Conservation (phyloP, 257 asterid species). For the Euphrasia confusa region DNA sequence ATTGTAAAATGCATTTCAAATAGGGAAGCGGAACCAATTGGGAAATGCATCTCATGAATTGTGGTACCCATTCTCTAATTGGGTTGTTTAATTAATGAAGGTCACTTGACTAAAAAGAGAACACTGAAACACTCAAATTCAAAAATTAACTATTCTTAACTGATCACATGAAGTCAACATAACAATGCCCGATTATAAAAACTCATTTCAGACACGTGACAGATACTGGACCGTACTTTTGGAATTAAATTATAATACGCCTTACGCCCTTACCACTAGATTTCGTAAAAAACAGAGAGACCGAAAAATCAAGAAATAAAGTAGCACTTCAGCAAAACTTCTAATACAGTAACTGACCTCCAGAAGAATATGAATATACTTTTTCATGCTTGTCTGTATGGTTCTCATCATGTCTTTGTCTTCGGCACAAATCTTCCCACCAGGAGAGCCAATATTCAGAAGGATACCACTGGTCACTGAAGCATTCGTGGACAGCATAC, state of each 20-base stretch:
- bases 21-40: background rate
- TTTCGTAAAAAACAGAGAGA: background rate
- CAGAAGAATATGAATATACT: slow-evolving; percentile 77
- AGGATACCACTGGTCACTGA: slow-evolving; percentile 89
- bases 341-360: slow-evolving; percentile 52
- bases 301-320: background rate
- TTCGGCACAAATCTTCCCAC: slow-evolving; percentile 83
- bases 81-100: slow-evolving; percentile 12
- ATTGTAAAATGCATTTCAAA: slow-evolving; percentile 14
- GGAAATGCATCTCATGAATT: slow-evolving; percentile 19
- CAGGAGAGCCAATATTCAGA: slow-evolving; percentile 90
- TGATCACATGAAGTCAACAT: slow-evolving; percentile 11
- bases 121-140: slow-evolving; percentile 4
- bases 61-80: slow-evolving; percentile 3
- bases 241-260: background rate
- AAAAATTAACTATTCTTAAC: background rate
- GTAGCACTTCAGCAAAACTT: background rate
- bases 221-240: slow-evolving; percentile 10
- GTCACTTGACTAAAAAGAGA: slow-evolving; percentile 3
- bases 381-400: slow-evolving; percentile 75
- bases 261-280: background rate
- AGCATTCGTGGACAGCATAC: slow-evolving; percentile 86
- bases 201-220: slow-evolving; percentile 19
- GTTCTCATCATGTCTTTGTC: slow-evolving; percentile 92
- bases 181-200: slow-evolving; percentile 14